Evolutionary conservation across 2,329 filamentous ascomycete species (phyloP).

Genomic region (Ceratocystis cubensis): DNA sequence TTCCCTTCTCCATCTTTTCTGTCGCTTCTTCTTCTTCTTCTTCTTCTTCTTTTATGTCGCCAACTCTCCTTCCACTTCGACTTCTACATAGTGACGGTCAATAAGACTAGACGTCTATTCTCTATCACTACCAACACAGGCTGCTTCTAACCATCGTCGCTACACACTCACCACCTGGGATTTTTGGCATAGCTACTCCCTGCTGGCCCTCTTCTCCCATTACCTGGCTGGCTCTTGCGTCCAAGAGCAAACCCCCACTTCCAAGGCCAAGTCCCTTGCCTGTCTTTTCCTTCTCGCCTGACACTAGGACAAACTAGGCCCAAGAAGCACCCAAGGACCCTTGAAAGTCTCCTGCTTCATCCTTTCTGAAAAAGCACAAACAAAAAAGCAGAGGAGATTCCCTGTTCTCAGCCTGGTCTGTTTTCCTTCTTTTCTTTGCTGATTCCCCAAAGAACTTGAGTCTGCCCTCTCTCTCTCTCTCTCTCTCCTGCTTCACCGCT

Average conservation of each 20-base stretch:
- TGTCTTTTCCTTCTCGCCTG: slow-evolving; percentile 4
- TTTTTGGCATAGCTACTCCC: background rate
- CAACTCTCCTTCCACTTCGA: background rate
- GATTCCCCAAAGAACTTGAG: background rate
- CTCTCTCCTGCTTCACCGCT: slow-evolving; percentile 14
- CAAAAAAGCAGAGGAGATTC: background rate
- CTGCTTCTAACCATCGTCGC: background rate
- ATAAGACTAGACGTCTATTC: background rate
- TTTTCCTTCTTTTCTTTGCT: background rate
- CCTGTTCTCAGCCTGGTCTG: background rate
- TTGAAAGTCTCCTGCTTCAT: background rate
- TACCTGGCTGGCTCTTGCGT: background rate
- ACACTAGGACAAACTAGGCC: slow-evolving; percentile 8
- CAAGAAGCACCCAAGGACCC: background rate
- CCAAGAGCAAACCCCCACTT: slow-evolving; percentile 1
- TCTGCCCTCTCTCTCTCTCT: background rate
- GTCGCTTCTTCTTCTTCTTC: background rate
- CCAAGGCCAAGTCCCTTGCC: slow-evolving; percentile 8
- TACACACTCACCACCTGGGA: background rate
- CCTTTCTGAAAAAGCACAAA: slow-evolving; percentile 3
- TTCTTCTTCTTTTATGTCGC: background rate
- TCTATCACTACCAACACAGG: background rate
- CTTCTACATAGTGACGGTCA: background rate
- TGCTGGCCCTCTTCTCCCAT: background rate
- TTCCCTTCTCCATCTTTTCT: background rate